These are phyloP conservation scores for Simmondsia chinensis DNA, from an alignment of 148 eudicot genomes.

Conservation along the genomic window DNA sequence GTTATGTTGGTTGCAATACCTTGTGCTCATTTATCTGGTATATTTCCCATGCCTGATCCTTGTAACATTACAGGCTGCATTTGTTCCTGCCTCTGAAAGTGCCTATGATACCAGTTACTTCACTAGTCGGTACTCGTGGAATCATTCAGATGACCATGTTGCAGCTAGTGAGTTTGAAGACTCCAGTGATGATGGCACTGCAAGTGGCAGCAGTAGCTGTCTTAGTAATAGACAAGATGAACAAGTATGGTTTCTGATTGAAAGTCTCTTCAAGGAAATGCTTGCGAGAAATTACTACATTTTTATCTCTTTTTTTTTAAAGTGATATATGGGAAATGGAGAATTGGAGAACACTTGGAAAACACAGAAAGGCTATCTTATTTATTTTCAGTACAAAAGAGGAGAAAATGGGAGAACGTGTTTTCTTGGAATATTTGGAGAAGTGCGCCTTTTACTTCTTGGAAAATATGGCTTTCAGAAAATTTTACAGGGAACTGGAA, in stretches of 20 bases:
- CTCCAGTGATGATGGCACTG: slow-evolving; percentile 71
- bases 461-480: too few species aligned
- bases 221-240: slow-evolving; percentile 82
- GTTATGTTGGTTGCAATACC: background rate
- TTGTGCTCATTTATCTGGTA: slow-evolving; percentile 1
- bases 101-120: slow-evolving; percentile 93
- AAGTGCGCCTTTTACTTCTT: too few species aligned
- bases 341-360: too few species aligned
- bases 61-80: slow-evolving; percentile 71
- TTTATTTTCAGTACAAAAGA: too few species aligned
- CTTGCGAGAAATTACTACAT: too few species aligned
- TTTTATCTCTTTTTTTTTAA: too few species aligned
- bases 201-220: slow-evolving; percentile 78
- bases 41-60: slow-evolving; percentile 5
- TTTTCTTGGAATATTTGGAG: too few species aligned
- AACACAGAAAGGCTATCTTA: too few species aligned
- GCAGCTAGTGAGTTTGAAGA: slow-evolving; percentile 71
- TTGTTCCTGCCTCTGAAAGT: slow-evolving; percentile 92
- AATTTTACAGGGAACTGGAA: too few species aligned
- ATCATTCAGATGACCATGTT: slow-evolving; percentile 76
- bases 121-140: slow-evolving; percentile 88
- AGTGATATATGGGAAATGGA: too few species aligned
- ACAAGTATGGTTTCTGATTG: slow-evolving; percentile 30
- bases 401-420: too few species aligned
- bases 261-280: too few species aligned